phyloP scores from a whole-genome alignment of 345 rosid species.

The Triadica sebifera region DNA sequence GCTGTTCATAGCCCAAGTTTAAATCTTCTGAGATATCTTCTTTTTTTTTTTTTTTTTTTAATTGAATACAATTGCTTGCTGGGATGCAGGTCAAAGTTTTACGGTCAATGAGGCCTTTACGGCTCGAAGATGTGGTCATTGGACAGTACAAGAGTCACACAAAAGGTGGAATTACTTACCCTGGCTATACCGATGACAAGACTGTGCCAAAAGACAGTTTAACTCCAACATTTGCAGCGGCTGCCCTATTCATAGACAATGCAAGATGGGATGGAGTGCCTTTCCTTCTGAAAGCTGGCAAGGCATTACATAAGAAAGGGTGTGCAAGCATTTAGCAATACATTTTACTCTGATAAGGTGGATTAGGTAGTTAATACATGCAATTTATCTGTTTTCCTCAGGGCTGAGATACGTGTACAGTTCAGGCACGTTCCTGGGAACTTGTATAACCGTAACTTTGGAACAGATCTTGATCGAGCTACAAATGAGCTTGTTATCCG shows the following conservation, averaged over 20 bases:
- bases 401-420: constrained; percentile 97
- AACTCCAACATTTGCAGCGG: constrained; percentile 99
- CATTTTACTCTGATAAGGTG: neutral
- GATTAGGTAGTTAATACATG: constrained; percentile 6
- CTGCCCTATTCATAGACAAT: constrained; percentile 90
- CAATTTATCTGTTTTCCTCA: constrained; percentile 24
- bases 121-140: constrained; percentile 69
- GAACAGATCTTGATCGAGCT: constrained; percentile 77
- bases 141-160: constrained; percentile 97
- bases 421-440: constrained; percentile 99
- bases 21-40: neutral
- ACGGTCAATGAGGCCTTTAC: constrained; percentile 88
- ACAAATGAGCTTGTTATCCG: constrained; percentile 95
- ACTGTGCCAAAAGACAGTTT: constrained; percentile 86
- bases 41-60: neutral
- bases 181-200: constrained; percentile 82
- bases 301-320: constrained; percentile 85
- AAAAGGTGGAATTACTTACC: constrained; percentile 75
- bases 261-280: constrained; percentile 99
- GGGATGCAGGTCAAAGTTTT: constrained; percentile 80
- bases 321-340: constrained; percentile 12
- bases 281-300: constrained; percentile 96
- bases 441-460: constrained; percentile 68
- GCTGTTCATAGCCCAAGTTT: neutral
- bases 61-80: constrained; percentile 4